phyloP scores from a whole-genome alignment of 2,329 filamentous ascomycete species.

The Basipetospora chlamydospora region DNA sequence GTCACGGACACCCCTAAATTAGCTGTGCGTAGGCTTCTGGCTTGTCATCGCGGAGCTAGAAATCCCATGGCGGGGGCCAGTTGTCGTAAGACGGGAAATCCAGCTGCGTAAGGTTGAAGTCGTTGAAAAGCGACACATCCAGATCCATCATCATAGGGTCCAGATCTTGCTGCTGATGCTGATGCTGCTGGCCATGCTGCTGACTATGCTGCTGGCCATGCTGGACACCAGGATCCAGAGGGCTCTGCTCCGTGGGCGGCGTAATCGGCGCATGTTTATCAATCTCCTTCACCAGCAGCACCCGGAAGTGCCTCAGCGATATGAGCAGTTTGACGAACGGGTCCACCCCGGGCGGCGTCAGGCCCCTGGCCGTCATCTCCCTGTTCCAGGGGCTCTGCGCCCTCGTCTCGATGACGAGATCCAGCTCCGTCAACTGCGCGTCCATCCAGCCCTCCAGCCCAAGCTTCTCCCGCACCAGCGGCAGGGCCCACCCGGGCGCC shows the following conservation, averaged over 20 bases:
- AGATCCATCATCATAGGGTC: slow-evolving; percentile 2
- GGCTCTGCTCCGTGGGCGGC: background rate
- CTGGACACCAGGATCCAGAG: no score
- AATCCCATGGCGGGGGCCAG: background rate
- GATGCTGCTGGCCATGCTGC: background rate
- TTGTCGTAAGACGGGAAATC: background rate
- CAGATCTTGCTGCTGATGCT: background rate
- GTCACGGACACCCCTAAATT: no score
- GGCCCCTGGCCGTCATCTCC: slow-evolving; percentile 1
- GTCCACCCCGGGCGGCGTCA: slow-evolving; percentile 4
- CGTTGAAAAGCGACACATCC: slow-evolving; percentile 1
- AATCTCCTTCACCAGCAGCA: slow-evolving; percentile 8
- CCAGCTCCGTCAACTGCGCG: slow-evolving; percentile 16
- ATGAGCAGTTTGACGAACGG: slow-evolving; percentile 8
- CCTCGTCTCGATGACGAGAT: slow-evolving; percentile 13
- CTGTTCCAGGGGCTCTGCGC: slow-evolving; percentile 6
- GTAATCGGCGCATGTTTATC: slow-evolving; percentile 3
- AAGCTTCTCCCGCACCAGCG: slow-evolving; percentile 21
- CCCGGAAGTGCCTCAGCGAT: slow-evolving; percentile 6
- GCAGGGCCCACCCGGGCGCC: slow-evolving; percentile 29
- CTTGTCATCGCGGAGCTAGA: no score
- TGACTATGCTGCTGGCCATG: background rate
- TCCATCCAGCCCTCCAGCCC: slow-evolving; percentile 17
- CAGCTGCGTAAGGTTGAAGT: slow-evolving; percentile 5
- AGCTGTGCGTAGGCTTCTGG: no score